Percentiles rank a stretch among this genome's conserved stretches.
Conservation (phyloP, 108 stramenopile species). For the Skeletonema menzelii region DNA sequence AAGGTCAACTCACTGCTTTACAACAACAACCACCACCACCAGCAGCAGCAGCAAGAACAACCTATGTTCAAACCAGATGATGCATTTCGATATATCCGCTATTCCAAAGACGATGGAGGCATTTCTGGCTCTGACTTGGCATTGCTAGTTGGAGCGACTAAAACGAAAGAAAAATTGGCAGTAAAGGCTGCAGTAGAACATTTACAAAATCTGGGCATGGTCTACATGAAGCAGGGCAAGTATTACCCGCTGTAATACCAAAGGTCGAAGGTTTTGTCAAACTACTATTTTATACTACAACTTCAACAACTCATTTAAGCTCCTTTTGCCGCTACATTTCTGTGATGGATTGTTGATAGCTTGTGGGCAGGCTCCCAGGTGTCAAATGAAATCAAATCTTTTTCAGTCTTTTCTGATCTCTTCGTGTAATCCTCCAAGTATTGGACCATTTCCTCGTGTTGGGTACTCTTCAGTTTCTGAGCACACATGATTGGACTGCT, state of each 20-base stretch:
- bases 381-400: background rate
- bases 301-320: background rate
- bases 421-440: slow-evolving; percentile 11
- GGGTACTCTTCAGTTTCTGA: slow-evolving; percentile 6
- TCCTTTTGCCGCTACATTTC: background rate
- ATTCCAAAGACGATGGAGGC: slow-evolving; percentile 38
- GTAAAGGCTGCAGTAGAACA: slow-evolving; percentile 39
- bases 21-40: slow-evolving; percentile 12
- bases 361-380: background rate
- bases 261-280: background rate
- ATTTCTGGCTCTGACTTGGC: slow-evolving; percentile 27
- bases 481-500: slow-evolving; percentile 60
- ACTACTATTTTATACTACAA: background rate
- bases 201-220: slow-evolving; percentile 31
- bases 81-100: slow-evolving; percentile 36
- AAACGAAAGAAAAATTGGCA: slow-evolving; percentile 28
- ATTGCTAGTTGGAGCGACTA: slow-evolving; percentile 28
- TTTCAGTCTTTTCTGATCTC: slow-evolving; percentile 1
- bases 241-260: slow-evolving; percentile 36
- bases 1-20: slow-evolving; percentile 29
- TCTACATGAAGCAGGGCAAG: slow-evolving; percentile 40
- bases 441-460: slow-evolving; percentile 21
- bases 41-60: slow-evolving; percentile 2
- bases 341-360: background rate
- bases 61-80: slow-evolving; percentile 29